Evolutionary conservation across 2,329 filamentous ascomycete genomes (phyloP).

Genomic region (Aureobasidium musti): DNA sequence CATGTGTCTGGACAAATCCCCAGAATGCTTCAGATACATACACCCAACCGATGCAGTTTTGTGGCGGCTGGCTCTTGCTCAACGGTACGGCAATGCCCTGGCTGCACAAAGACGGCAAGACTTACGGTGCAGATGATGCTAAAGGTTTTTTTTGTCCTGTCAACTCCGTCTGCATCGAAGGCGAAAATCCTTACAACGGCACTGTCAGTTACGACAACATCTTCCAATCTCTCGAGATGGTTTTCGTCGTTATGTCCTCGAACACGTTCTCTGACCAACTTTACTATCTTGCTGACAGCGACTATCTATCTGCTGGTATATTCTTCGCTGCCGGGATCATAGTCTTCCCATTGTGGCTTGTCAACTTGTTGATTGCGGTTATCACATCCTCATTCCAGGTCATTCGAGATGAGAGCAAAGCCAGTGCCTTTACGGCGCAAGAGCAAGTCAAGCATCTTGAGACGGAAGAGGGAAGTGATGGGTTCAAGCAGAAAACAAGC

Average conservation of each 20-base stretch:
- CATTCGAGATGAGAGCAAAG: slow-evolving; percentile 92
- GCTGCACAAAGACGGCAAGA: slow-evolving; percentile 59
- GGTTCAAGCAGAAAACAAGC: slow-evolving; percentile 48
- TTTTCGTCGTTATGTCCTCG: slow-evolving; percentile 97
- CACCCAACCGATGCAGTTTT: slow-evolving; percentile 67
- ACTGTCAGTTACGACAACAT: slow-evolving; percentile 97
- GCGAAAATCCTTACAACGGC: slow-evolving; percentile 73
- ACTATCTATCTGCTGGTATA: slow-evolving; percentile 82
- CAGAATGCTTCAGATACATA: slow-evolving; percentile 53
- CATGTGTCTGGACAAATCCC: slow-evolving; percentile 57
- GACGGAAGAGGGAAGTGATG: slow-evolving; percentile 43
- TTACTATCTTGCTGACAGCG: slow-evolving; percentile 89
- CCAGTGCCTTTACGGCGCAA: slow-evolving; percentile 85
- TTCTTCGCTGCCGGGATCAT: slow-evolving; percentile 75
- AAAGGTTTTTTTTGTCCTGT: slow-evolving; percentile 90
- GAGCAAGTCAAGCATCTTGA: slow-evolving; percentile 52
- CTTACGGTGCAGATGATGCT: slow-evolving; percentile 54
- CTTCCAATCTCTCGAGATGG: slow-evolving; percentile 82
- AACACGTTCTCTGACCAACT: slow-evolving; percentile 96
- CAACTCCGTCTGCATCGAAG: slow-evolving; percentile 80
- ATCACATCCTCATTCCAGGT: slow-evolving; percentile 99
- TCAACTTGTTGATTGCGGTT: slow-evolving; percentile 91
- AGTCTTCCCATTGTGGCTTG: slow-evolving; percentile 93
- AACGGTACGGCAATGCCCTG: slow-evolving; percentile 57
- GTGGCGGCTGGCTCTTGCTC: slow-evolving; percentile 75